phyloP scores from a whole-genome alignment of 208 protist genomes.

The Polymyxa betae region DNA sequence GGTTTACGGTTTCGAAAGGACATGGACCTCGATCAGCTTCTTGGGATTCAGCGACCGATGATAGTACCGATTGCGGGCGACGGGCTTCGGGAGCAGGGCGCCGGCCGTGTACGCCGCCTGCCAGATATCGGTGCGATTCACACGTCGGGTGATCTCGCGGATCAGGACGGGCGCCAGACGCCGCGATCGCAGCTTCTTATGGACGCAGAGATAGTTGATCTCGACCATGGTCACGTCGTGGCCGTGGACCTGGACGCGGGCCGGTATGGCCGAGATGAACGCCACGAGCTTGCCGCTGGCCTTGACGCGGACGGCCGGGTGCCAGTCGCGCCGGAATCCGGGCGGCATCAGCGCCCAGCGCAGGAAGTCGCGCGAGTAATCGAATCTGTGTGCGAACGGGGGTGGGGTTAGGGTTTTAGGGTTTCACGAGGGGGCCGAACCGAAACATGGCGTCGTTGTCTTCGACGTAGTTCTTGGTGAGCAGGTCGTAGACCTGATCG shows the following conservation, averaged over 20 bases:
- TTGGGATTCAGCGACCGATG: constrained; percentile 95
- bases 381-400: constrained; percentile 98
- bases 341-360: constrained; percentile 93
- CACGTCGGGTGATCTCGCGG: constrained; percentile 96
- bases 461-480: constrained; percentile 98
- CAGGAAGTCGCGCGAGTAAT: constrained; percentile 96
- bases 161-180: constrained; percentile 97
- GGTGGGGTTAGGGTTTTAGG: constrained; percentile 65
- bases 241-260: constrained; percentile 70
- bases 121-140: constrained; percentile 90
- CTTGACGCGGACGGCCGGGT: constrained; percentile 89
- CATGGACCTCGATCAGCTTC: constrained; percentile 95
- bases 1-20: too few relatives aligned
- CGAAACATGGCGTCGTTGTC: constrained; percentile 75
- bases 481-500: constrained; percentile 74
- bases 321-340: constrained; percentile 89
- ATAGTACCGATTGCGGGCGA: constrained; percentile 87
- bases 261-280: constrained; percentile 96
- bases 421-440: not conserved
- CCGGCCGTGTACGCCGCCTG: constrained; percentile 98
- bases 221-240: constrained; percentile 84
- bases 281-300: constrained; percentile 83
- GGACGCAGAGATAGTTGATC: constrained; percentile 99
- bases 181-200: constrained; percentile 95
- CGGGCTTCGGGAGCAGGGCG: constrained; percentile 90